phyloP scores from a whole-genome alignment of 768 basidiomycete species.

The Suillus spraguei region DNA sequence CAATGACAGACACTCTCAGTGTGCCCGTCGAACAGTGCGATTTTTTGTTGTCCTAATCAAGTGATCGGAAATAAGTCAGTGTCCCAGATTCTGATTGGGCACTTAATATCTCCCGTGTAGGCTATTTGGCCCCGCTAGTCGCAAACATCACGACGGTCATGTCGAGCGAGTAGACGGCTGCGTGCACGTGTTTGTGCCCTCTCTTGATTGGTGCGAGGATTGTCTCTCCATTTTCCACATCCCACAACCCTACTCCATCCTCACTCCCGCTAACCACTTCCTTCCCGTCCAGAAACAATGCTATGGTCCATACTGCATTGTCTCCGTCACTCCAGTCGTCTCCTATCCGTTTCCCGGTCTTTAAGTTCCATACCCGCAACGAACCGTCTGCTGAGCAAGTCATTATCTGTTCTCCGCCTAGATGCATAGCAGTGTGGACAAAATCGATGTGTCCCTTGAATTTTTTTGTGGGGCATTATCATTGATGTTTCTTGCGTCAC shows the following conservation, averaged over 20 bases:
- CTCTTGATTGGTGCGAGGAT: too few relatives aligned
- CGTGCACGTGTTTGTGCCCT: too few relatives aligned
- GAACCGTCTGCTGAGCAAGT: neutral
- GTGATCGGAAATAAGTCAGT: too few relatives aligned
- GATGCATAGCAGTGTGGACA: rapidly evolving
- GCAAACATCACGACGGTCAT: too few relatives aligned
- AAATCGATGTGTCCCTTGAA: neutral
- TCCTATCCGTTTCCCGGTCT: neutral
- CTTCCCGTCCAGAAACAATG: neutral
- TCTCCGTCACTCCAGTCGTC: neutral
- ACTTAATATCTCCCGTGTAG: too few relatives aligned
- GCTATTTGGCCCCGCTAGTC: too few relatives aligned
- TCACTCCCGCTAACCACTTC: neutral
- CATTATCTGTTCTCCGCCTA: neutral
- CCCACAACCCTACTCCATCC: neutral
- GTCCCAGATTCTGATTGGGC: too few relatives aligned
- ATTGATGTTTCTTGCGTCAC: neutral
- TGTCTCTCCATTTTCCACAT: too few relatives aligned
- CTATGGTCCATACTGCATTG: neutral
- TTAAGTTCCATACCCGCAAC: neutral
- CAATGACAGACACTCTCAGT: neutral
- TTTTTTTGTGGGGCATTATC: neutral
- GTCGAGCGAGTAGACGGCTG: too few relatives aligned
- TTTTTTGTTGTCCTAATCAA: neutral
- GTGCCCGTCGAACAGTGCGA: neutral